These are phyloP conservation scores for Hypoxylon sp. DNA, from an alignment of 2,329 filamentous ascomycete species.

Conservation along the genomic window DNA sequence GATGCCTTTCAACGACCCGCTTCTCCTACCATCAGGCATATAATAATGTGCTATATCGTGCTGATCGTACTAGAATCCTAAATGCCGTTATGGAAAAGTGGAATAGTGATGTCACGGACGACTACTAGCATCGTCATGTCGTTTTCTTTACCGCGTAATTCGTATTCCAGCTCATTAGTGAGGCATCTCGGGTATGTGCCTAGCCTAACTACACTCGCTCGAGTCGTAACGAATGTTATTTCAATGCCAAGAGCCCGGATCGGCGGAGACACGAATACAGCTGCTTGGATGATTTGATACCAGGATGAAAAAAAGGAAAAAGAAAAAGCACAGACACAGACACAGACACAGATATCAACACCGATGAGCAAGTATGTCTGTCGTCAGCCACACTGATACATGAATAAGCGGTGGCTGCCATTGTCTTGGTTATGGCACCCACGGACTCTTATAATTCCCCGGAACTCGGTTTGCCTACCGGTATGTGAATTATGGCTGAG, in stretches of 20 bases:
- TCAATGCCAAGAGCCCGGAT: background rate
- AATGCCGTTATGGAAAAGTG: background rate
- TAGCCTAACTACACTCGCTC: too few species aligned
- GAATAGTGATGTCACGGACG: background rate
- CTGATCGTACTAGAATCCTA: too few species aligned
- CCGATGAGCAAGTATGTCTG: slow-evolving; percentile 32
- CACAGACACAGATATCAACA: slow-evolving; percentile 17
- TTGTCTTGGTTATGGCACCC: slow-evolving; percentile 14
- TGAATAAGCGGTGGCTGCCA: slow-evolving; percentile 24
- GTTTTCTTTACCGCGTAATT: background rate
- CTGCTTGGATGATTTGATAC: background rate
- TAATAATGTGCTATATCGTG: too few species aligned
- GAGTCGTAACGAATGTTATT: too few species aligned
- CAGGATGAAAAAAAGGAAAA: too few species aligned
- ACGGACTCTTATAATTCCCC: slow-evolving; percentile 1
- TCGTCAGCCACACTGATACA: slow-evolving; percentile 28
- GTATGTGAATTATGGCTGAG: too few species aligned
- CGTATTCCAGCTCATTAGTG: too few species aligned
- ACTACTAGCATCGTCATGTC: background rate
- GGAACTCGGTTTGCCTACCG: slow-evolving; percentile 27
- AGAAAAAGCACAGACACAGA: slow-evolving; percentile 8
- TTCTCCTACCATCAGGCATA: too few species aligned
- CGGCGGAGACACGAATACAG: slow-evolving; percentile 11
- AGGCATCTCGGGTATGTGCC: too few species aligned
- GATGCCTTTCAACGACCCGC: background rate